Percentiles rank a stretch among this genome's conserved stretches.
phyloP scores from a whole-genome alignment of 352 stramenopile species.

The Globisporangium spinosum region DNA sequence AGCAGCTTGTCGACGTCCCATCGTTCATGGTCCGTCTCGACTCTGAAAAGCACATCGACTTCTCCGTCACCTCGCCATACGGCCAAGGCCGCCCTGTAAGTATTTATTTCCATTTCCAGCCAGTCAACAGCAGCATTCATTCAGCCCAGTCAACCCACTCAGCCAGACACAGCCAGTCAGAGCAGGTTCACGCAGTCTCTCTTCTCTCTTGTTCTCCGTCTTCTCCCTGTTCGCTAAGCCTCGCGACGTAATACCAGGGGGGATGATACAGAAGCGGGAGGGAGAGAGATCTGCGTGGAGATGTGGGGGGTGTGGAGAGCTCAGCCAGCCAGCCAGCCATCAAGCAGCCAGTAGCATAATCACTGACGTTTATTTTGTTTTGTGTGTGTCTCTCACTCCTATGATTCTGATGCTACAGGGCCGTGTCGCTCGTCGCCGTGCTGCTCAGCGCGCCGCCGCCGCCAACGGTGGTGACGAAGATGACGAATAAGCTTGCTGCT shows the following conservation, averaged over 20 bases:
- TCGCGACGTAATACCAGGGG: not conserved
- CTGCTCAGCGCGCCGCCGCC: slow-evolving; percentile 90
- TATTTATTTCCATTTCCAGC: slow-evolving; percentile 6
- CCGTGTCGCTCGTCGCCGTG: slow-evolving; percentile 94
- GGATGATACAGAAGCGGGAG: not conserved
- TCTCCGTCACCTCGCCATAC: slow-evolving; percentile 96
- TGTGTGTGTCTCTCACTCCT: not conserved
- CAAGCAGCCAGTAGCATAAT: not conserved
- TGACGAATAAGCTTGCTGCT: slow-evolving; percentile 67
- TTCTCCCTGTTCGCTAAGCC: not conserved
- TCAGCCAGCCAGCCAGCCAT: not conserved
- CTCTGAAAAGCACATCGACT: slow-evolving; percentile 99
- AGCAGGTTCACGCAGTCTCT: slow-evolving; percentile 4
- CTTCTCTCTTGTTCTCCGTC: not conserved
- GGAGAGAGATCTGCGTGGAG: not conserved
- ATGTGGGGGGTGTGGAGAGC: not conserved
- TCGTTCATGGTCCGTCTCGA: slow-evolving; percentile 98
- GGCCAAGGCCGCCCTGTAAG: slow-evolving; percentile 92
- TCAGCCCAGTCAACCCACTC: not conserved
- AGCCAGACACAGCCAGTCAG: not conserved
- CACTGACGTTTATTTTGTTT: slow-evolving; percentile 8
- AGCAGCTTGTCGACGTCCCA: slow-evolving; percentile 98
- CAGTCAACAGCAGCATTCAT: not conserved
- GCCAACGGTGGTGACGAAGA: slow-evolving; percentile 83
- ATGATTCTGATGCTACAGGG: slow-evolving; percentile 39